Evolutionary conservation across 352 stramenopile species (phyloP), one percentile per base, ranked within the genome.

Genomic region (Sclerospora graminicola): DNA sequence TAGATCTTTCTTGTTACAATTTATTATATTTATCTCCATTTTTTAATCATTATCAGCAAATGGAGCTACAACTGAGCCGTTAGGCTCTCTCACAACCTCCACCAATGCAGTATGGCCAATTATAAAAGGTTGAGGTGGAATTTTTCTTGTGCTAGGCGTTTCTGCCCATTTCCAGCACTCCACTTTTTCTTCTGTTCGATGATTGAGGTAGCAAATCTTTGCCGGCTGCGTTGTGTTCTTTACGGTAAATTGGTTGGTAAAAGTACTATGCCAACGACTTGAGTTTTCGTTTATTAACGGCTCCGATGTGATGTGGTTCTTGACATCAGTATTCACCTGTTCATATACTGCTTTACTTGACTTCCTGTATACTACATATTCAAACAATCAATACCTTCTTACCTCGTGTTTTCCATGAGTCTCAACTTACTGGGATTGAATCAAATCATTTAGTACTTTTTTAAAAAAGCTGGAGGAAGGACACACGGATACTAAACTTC

Each of bases 381-480:
- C 21, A 96, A 82, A 7, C 97, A 89, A 55, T 97, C 96, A 15
- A 98, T 94, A 18, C 96, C 82, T 24, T 75, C 77, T 52, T 89
- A 87, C 53, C 76, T 84, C 21, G 93, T 89, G 15, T 35, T 13
- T 35, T 35, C 30, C 30, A 35, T 35, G 5, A 35, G 30, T 16
- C 30, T n/a, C 8, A 35, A 7, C 67, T 93, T 95, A 21, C 60
- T 94, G 8, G 84, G 79, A 44, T 95, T 73, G 7, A 98, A 69
- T 33, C n/a, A 98, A 62, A 55, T 98, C 92, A 50, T 93, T 96
- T 43, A 97, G 96, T 34, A 90, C 90, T 60, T 97, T 91, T 47
- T 97, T 97, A 68, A 97, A 97, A n/a, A 36, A 98, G 97, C 54
- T 98, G 91, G 48, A 98, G 90, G 65, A 95, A 98, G 10, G 87